Evolutionary conservation across 352 stramenopile species (phyloP).

Genomic region (Phytophthora idaei): DNA sequence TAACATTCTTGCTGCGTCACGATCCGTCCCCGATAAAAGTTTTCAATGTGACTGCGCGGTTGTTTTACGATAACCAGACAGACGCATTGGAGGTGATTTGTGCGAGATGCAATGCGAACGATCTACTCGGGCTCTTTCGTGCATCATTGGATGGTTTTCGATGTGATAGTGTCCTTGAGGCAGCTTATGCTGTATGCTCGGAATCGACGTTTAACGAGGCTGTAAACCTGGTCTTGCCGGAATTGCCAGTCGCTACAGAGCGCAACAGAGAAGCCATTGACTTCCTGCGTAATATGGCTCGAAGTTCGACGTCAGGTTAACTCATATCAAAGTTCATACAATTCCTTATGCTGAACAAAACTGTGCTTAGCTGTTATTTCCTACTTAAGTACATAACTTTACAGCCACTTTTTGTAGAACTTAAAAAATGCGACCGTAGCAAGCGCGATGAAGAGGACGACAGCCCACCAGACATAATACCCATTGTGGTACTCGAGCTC

Average conservation of each 20-base stretch:
- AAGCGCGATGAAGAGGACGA: conserved; percentile 57
- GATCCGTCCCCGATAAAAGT: background rate
- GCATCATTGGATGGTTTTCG: background rate
- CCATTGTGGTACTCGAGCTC: conserved; percentile 78
- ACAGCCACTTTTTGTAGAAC: conserved; percentile 80
- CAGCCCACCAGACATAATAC: conserved; percentile 84
- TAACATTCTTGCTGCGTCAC: background rate
- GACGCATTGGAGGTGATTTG: background rate
- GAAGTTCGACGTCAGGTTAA: background rate
- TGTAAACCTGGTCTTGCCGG: background rate
- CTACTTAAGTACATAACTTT: conserved; percentile 10
- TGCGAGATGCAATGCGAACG: background rate
- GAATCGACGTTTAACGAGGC: background rate
- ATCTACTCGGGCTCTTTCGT: background rate
- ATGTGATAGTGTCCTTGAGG: background rate
- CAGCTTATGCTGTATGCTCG: background rate
- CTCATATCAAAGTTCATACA: too few relatives aligned
- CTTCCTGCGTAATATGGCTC: background rate
- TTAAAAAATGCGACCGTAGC: conserved; percentile 63
- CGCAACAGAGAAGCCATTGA: background rate
- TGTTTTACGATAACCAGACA: background rate
- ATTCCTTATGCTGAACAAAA: conserved; percentile 7
- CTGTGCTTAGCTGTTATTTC: background rate
- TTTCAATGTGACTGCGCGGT: background rate
- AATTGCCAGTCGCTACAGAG: background rate